phyloP scores from a whole-genome alignment of 2,329 filamentous ascomycete genomes.

The Exophiala sideris region DNA sequence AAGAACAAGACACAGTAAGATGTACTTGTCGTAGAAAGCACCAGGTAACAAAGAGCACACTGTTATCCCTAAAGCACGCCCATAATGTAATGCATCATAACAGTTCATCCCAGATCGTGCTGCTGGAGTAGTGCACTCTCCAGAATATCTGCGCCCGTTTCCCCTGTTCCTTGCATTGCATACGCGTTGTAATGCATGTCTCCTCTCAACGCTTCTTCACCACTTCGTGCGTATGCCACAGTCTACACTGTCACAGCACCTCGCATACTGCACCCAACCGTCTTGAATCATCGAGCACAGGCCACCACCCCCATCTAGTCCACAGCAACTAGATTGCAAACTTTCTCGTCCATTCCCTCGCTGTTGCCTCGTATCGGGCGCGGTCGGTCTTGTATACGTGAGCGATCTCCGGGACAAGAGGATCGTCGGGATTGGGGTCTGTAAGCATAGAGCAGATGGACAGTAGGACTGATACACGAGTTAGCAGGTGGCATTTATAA shows the following conservation, averaged over 20 bases:
- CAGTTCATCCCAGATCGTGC: slow-evolving; percentile 26
- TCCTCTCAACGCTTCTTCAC: slow-evolving; percentile 4
- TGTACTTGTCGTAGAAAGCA: not conserved
- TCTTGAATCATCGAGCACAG: slow-evolving; percentile 1
- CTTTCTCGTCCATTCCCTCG: slow-evolving; percentile 97
- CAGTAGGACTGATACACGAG: slow-evolving; percentile 66
- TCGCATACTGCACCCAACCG: not conserved
- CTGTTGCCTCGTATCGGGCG: slow-evolving; percentile 90
- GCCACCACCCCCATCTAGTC: not conserved
- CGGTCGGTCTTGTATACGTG: slow-evolving; percentile 99
- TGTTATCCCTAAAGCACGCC: slow-evolving; percentile 24
- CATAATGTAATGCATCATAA: slow-evolving; percentile 28
- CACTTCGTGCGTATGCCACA: not conserved
- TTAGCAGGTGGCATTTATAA: slow-evolving; percentile 1
- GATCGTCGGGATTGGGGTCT: slow-evolving; percentile 98
- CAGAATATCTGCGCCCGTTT: slow-evolving; percentile 21
- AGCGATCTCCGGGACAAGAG: slow-evolving; percentile 96
- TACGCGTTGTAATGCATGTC: slow-evolving; percentile 17
- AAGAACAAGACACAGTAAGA: not conserved
- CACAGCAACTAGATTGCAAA: slow-evolving; percentile 73
- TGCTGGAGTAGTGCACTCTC: slow-evolving; percentile 16
- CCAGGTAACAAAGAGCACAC: slow-evolving; percentile 17
- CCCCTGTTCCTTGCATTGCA: slow-evolving; percentile 21
- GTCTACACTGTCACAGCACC: not conserved
- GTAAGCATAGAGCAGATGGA: slow-evolving; percentile 99